Evolutionary conservation across 495 filamentous ascomycete genomes (phyloP).

Genomic region (Jackrogersella minutella): DNA sequence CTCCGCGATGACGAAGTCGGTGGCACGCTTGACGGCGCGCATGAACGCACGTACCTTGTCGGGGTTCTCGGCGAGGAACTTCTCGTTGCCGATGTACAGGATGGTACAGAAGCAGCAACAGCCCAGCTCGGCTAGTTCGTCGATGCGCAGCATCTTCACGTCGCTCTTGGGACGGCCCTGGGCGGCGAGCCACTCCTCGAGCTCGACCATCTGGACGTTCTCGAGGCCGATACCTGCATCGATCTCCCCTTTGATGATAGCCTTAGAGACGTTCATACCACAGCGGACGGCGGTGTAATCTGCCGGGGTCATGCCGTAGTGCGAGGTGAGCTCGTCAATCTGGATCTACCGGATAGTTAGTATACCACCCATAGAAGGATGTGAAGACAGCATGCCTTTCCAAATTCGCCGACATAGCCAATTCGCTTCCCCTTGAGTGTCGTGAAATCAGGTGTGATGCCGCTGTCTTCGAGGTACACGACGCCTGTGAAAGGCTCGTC

Average conservation of each 20-base stretch:
- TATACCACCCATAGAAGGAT: neutral
- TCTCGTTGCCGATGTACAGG: conserved; percentile 72
- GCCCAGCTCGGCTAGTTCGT: conserved; percentile 73
- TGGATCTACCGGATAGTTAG: conserved; percentile 60
- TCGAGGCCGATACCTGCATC: conserved; percentile 76
- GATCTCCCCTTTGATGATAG: conserved; percentile 70
- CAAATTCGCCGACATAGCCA: conserved; percentile 77
- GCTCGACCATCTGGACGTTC: conserved; percentile 78
- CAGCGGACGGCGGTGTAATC: conserved; percentile 74
- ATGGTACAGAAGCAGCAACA: conserved; percentile 82
- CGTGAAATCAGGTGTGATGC: conserved; percentile 67
- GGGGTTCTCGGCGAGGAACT: conserved; percentile 66
- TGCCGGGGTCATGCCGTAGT: conserved; percentile 73
- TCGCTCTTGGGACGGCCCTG: conserved; percentile 66
- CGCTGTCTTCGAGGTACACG: conserved; percentile 72
- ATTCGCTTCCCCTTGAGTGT: conserved; percentile 72
- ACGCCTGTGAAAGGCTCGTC: conserved; percentile 79
- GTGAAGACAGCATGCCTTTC: conserved; percentile 55
- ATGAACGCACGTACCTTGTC: conserved; percentile 68
- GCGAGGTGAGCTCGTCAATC: conserved; percentile 75
- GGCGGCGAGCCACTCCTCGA: conserved; percentile 70
- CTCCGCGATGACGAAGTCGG: conserved; percentile 69
- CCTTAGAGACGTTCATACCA: conserved; percentile 56
- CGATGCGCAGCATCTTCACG: conserved; percentile 78
- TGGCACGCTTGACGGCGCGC: conserved; percentile 69